phyloP scores from a whole-genome alignment of 768 basidiomycete species.

The Naganishia vishniacii region DNA sequence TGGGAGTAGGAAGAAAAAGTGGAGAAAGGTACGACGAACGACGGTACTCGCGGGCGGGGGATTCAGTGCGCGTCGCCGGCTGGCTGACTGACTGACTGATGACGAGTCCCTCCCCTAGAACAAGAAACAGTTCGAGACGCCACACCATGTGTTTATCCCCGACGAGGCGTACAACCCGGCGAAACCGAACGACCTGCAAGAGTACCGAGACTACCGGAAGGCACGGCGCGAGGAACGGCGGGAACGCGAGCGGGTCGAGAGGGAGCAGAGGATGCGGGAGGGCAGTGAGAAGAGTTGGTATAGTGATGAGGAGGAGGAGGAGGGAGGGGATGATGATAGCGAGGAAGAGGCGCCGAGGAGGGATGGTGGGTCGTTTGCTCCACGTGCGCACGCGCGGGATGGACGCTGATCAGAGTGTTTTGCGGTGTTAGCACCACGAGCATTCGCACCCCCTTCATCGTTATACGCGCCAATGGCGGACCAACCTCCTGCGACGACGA shows the following conservation, averaged over 20 bases:
- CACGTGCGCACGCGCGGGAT: too few species aligned
- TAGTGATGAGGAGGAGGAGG: slow-evolving; percentile 45
- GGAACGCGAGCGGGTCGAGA: slow-evolving; percentile 22
- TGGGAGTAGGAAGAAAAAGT: slow-evolving; percentile 38
- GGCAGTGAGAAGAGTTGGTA: slow-evolving; percentile 37
- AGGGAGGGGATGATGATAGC: slow-evolving; percentile 38
- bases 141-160: slow-evolving; percentile 38
- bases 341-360: slow-evolving; percentile 34
- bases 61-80: too few species aligned
- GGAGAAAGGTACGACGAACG: slow-evolving; percentile 42
- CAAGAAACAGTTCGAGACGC: slow-evolving; percentile 31
- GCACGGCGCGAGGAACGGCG: slow-evolving; percentile 38
- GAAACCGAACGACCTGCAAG: slow-evolving; percentile 45
- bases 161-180: slow-evolving; percentile 47
- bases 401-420: too few species aligned
- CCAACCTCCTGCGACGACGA: background rate
- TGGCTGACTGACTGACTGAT: too few species aligned
- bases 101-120: too few species aligned
- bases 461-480: slow-evolving; percentile 7
- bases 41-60: too few species aligned
- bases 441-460: slow-evolving; percentile 25
- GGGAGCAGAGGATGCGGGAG: slow-evolving; percentile 37
- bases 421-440: slow-evolving; percentile 28
- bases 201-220: slow-evolving; percentile 44
- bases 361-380: slow-evolving; percentile 40